These are phyloP conservation scores for Aspergillus chevalieri DNA, from an alignment of 2,329 filamentous ascomycete species.

Conservation along the genomic window DNA sequence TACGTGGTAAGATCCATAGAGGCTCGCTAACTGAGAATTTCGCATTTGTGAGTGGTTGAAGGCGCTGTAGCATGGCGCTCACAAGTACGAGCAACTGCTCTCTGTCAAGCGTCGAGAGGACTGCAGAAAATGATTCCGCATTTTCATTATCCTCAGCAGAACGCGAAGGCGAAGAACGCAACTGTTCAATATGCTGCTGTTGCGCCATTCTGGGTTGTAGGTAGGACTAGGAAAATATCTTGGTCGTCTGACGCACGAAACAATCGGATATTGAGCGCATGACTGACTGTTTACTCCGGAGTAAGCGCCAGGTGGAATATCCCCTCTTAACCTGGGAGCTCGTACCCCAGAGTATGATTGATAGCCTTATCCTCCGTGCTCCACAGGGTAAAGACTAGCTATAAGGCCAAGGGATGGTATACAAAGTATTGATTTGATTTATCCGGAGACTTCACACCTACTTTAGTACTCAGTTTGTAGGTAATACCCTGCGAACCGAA, in stretches of 20 bases:
- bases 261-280: neutral
- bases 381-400: no score
- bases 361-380: no score
- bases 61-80: conserved; percentile 3
- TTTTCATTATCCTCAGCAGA: conserved; percentile 3
- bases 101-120: conserved; percentile 3
- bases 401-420: no score
- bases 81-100: conserved; percentile 4
- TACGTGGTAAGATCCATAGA: conserved; percentile 4
- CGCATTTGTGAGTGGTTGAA: conserved; percentile 2
- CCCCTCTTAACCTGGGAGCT: neutral
- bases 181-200: conserved; percentile 3
- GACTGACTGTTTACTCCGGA: neutral
- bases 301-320: conserved; percentile 15
- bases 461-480: no score
- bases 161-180: neutral
- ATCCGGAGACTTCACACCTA: no score
- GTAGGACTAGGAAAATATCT: neutral
- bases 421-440: no score
- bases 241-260: neutral
- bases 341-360: no score
- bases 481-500: neutral
- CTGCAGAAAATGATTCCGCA: conserved; percentile 1
- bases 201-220: neutral
- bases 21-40: conserved; percentile 4